Base-by-base conservation (phyloP, 2,329 filamentous ascomycete species). In the Monosporascus sp. region DNA sequence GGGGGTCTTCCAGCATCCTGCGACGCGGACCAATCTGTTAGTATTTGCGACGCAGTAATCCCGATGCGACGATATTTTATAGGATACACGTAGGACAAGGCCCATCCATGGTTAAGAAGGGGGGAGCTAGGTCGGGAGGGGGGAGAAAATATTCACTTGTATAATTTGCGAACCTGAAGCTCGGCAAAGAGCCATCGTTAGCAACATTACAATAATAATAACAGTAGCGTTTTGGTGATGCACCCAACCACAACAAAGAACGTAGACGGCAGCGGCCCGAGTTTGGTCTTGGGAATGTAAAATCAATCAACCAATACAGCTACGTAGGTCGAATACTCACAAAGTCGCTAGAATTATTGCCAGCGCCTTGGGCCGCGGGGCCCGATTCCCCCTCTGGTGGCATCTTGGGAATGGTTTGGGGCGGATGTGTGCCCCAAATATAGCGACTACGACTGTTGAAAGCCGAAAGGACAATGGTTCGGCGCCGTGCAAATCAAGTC, bases 1-100 rank as follows among this genome's bases (percentile, higher is more conserved):
- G 86, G 37, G 92, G 92, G 66, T 95, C 95, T 73, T 97, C 93
- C 65, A 99, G 78, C 94, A 99, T 99, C 70, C 90, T 96, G 57
- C 34, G 37, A 68, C 55, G 48, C 9, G 51, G 56, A 55, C 61
- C 54, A 58, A 50, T 57, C 70, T 54, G 72, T 71, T 61, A 62
- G 62, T 57, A 59, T 53, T 44, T 46, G 24, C 46, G 24, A 18
- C 4, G 25, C 42, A 57, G 49, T 42, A 39, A 51, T 58, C 14
- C n/a, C 11, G 11, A 42, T 2, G 39, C 4, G 4, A 42, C 11
- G 2, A 24, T 18, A 20, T 42, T 9, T 9, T 24, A 15, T 20
- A 20, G 22, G 22, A 20, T 9, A 24, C 2, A 14, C n/a, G 6
- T 6, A 42, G 44, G 50, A 47, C 48, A 53, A 45, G 45, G 51